phyloP scores from a whole-genome alignment of 2,329 filamentous ascomycete species.

The Coniochaeta ligniaria region DNA sequence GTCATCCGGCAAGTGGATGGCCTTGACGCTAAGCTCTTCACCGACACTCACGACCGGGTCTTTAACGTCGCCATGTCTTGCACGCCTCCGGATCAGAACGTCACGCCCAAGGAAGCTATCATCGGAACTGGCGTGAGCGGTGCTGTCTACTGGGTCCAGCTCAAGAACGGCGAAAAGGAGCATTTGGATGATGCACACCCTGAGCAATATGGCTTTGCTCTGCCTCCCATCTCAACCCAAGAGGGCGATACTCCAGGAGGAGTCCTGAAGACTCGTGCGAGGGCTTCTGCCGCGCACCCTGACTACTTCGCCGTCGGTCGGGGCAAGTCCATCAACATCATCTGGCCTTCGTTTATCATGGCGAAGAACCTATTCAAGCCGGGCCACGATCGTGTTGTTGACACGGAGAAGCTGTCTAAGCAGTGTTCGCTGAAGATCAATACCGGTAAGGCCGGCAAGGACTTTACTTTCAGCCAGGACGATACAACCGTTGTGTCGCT shows the following conservation, averaged over 20 bases:
- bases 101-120: constrained; percentile 66
- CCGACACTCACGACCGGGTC: constrained; percentile 83
- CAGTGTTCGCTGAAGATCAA: constrained; percentile 89
- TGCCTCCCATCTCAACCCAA: constrained; percentile 77
- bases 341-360: constrained; percentile 61
- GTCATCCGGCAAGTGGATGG: constrained; percentile 94
- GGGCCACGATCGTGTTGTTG: constrained; percentile 62
- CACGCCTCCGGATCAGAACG: constrained; percentile 47
- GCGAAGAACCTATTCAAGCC: constrained; percentile 57
- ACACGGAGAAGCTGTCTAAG: constrained; percentile 80
- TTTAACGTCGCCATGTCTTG: constrained; percentile 87
- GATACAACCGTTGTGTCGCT: constrained; percentile 90
- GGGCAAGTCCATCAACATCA: constrained; percentile 91
- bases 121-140: constrained; percentile 92
- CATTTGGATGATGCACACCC: constrained; percentile 71
- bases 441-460: constrained; percentile 95
- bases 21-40: constrained; percentile 85
- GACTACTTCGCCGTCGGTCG: constrained; percentile 94
- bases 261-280: constrained; percentile 90
- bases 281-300: constrained; percentile 79
- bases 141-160: constrained; percentile 89
- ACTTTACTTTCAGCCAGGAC: constrained; percentile 96
- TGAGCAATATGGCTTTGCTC: constrained; percentile 79
- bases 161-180: constrained; percentile 71
- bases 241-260: constrained; percentile 89